These are phyloP conservation scores for Epichloe aotearoae DNA, from an alignment of 2,329 filamentous ascomycete species.

Conservation along the genomic window DNA sequence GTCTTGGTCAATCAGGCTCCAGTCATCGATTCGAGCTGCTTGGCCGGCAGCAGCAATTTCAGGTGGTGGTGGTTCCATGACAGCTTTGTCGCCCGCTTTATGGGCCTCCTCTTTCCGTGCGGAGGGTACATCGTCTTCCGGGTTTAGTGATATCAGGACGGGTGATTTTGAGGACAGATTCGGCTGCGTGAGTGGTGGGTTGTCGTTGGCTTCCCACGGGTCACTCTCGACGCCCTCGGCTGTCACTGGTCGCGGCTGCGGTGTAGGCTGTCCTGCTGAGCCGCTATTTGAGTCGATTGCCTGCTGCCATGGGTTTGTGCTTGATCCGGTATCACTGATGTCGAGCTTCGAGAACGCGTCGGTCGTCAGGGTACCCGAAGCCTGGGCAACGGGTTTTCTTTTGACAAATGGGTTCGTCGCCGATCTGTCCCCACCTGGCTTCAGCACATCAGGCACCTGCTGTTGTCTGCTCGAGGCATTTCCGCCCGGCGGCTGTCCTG, in stretches of 20 bases:
- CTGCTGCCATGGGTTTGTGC: slow-evolving; percentile 23
- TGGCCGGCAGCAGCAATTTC: slow-evolving; percentile 8
- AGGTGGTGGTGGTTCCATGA: slow-evolving; percentile 9
- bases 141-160: slow-evolving; percentile 22
- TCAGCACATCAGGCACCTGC: slow-evolving; percentile 19
- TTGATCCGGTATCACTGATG: slow-evolving; percentile 26
- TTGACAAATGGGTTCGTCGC: slow-evolving; percentile 43
- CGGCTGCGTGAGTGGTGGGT: slow-evolving; percentile 16
- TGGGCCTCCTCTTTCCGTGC: slow-evolving; percentile 27
- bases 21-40: slow-evolving; percentile 26
- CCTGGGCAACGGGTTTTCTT: slow-evolving; percentile 22
- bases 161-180: slow-evolving; percentile 16
- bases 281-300: slow-evolving; percentile 12
- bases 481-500: slow-evolving; percentile 5
- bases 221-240: slow-evolving; percentile 16
- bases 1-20: slow-evolving; percentile 38
- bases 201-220: slow-evolving; percentile 13
- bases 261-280: slow-evolving; percentile 4
- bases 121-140: slow-evolving; percentile 21
- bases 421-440: slow-evolving; percentile 19
- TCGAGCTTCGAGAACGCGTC: slow-evolving; percentile 28
- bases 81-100: slow-evolving; percentile 14
- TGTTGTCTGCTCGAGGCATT: slow-evolving; percentile 2
- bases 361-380: slow-evolving; percentile 13
- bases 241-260: slow-evolving; percentile 8